Evolutionary conservation across 768 basidiomycete genomes (phyloP).

Genomic region (Pholiota microspora): DNA sequence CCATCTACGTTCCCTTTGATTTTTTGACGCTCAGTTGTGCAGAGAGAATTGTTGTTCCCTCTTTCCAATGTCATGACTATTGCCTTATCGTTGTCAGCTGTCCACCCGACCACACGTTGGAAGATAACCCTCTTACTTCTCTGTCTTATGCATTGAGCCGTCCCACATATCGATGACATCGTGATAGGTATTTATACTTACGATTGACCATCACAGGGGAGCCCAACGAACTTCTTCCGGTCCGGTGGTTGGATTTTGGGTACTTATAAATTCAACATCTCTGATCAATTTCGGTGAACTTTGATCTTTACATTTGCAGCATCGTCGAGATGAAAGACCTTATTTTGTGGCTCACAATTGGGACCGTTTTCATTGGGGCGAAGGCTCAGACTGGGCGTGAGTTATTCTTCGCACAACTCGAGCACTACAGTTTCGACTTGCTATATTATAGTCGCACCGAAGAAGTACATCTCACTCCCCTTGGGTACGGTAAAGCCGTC

Average conservation of each 20-base stretch:
- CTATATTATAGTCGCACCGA: constrained; percentile 34
- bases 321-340: constrained; percentile 7
- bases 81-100: not conserved
- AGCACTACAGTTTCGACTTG: not conserved
- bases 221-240: constrained; percentile 9
- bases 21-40: too few relatives aligned
- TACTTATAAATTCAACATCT: constrained; percentile 12
- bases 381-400: constrained; percentile 25
- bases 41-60: too few relatives aligned
- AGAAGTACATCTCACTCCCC: constrained; percentile 38
- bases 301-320: not conserved
- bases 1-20: too few relatives aligned
- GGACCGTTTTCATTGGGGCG: constrained; percentile 1
- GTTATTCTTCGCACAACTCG: constrained; percentile 4
- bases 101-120: not conserved
- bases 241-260: constrained; percentile 3
- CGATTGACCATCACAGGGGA: not conserved
- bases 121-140: not conserved
- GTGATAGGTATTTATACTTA: not conserved
- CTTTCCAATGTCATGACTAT: not conserved
- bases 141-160: not conserved
- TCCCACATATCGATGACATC: constrained; percentile 1
- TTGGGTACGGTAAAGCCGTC: constrained; percentile 36
- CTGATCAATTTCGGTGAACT: not conserved
- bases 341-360: constrained; percentile 3